Conservation (phyloP, 495 filamentous ascomycete species). For the Cladorrhinum samala region DNA sequence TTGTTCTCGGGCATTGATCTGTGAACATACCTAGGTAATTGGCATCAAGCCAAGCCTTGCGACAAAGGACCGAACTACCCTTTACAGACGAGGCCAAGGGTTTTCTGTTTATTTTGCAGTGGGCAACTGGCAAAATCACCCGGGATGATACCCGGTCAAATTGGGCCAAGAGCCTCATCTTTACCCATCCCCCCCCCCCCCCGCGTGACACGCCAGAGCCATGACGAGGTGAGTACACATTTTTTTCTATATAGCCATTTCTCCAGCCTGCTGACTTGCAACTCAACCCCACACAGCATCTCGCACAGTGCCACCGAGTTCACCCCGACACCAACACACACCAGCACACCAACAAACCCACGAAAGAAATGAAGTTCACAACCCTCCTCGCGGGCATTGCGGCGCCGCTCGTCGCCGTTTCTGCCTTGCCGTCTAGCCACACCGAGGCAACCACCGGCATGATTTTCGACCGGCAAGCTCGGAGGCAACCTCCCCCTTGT, state of each 20-base stretch:
- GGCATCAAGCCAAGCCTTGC: neutral
- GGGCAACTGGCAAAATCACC: constrained; percentile 3
- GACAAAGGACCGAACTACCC: neutral
- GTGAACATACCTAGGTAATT: neutral
- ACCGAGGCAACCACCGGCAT: constrained; percentile 11
- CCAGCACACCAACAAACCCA: neutral
- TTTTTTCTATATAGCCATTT: too few relatives aligned
- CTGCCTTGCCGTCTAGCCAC: neutral
- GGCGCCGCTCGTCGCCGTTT: neutral
- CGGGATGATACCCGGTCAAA: constrained; percentile 9
- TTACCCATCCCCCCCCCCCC: too few relatives aligned
- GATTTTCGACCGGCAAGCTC: neutral
- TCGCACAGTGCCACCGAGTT: neutral
- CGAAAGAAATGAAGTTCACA: neutral
- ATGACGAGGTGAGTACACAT: too few relatives aligned
- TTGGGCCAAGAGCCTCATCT: constrained; percentile 9
- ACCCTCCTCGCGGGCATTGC: neutral
- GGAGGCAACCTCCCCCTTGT: constrained; percentile 5
- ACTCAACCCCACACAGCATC: neutral
- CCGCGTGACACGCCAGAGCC: too few relatives aligned
- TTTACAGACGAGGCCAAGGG: neutral
- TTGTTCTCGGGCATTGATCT: neutral
- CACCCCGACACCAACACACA: too few relatives aligned
- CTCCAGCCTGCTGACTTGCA: too few relatives aligned
- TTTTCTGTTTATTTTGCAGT: too few relatives aligned